These are phyloP conservation scores for Xylaria sp. DNA, from an alignment of 2,329 filamentous ascomycete species.

Conservation along the genomic window DNA sequence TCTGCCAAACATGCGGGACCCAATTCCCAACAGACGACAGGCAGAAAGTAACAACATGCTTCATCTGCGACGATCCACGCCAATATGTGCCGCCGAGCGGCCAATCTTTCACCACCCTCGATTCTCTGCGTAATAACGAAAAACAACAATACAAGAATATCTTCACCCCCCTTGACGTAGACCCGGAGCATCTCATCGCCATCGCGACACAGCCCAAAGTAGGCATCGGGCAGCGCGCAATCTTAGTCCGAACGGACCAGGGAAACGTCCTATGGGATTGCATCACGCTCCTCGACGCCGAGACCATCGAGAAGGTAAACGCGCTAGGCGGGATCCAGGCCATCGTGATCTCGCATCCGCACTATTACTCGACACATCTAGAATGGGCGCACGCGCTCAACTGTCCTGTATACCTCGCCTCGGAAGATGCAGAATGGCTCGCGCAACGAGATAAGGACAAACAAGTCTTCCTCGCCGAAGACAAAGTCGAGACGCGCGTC, in stretches of 20 bases:
- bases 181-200: constrained; percentile 45
- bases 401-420: constrained; percentile 72
- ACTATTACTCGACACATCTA: constrained; percentile 79
- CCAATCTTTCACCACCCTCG: constrained; percentile 70
- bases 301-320: constrained; percentile 64
- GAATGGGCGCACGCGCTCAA: constrained; percentile 73
- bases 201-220: constrained; percentile 62
- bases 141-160: constrained; percentile 56
- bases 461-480: constrained; percentile 54
- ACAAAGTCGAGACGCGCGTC: constrained; percentile 48
- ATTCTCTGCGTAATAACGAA: constrained; percentile 45
- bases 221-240: constrained; percentile 76
- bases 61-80: constrained; percentile 75
- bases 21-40: constrained; percentile 65
- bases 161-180: constrained; percentile 51
- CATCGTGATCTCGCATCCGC: constrained; percentile 80
- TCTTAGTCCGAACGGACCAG: constrained; percentile 67
- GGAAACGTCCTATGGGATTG: constrained; percentile 85
- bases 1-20: constrained; percentile 74
- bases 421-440: constrained; percentile 71
- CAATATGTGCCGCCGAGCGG: constrained; percentile 70
- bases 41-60: constrained; percentile 59
- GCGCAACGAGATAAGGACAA: constrained; percentile 49
- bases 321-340: constrained; percentile 69
- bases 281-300: constrained; percentile 70